Percentiles rank a stretch among this genome's conserved stretches.
Evolutionary conservation across 2,329 filamentous ascomycete genomes (phyloP).

Genomic region (Ascocoryne sarcoides): DNA sequence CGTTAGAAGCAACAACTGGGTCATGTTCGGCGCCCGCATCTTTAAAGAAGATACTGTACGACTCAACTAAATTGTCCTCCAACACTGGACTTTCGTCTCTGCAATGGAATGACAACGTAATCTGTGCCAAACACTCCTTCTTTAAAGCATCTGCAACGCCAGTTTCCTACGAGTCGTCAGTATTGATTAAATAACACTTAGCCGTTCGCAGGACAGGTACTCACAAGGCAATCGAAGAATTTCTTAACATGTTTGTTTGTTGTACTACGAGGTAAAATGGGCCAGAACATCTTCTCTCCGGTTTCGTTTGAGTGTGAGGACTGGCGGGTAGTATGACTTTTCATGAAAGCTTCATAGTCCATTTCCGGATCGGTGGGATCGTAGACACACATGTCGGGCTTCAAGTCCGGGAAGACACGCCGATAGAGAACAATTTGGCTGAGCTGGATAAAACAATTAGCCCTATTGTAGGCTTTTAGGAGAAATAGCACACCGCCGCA

Average conservation of each 20-base stretch:
- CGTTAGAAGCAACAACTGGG: constrained; percentile 3
- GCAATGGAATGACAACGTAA: constrained; percentile 20
- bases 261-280: constrained; percentile 11
- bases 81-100: constrained; percentile 8
- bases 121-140: constrained; percentile 15
- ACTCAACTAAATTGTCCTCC: constrained; percentile 16
- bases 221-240: constrained; percentile 21
- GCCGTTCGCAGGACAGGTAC: background rate
- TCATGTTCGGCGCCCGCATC: constrained; percentile 11
- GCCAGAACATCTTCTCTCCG: constrained; percentile 9
- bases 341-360: constrained; percentile 16
- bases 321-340: constrained; percentile 4
- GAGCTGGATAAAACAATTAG: constrained; percentile 1
- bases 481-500: constrained; percentile 4
- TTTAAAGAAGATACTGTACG: constrained; percentile 18
- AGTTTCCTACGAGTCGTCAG: constrained; percentile 15
- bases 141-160: constrained; percentile 18
- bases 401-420: constrained; percentile 8
- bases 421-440: constrained; percentile 9
- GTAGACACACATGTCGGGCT: constrained; percentile 7
- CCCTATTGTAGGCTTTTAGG: background rate
- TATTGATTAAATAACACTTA: too few relatives aligned
- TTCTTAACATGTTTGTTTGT: constrained; percentile 16
- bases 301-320: constrained; percentile 5
- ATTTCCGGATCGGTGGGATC: constrained; percentile 16